phyloP scores from a whole-genome alignment of 768 basidiomycete genomes.

The Trametes gibbosa region DNA sequence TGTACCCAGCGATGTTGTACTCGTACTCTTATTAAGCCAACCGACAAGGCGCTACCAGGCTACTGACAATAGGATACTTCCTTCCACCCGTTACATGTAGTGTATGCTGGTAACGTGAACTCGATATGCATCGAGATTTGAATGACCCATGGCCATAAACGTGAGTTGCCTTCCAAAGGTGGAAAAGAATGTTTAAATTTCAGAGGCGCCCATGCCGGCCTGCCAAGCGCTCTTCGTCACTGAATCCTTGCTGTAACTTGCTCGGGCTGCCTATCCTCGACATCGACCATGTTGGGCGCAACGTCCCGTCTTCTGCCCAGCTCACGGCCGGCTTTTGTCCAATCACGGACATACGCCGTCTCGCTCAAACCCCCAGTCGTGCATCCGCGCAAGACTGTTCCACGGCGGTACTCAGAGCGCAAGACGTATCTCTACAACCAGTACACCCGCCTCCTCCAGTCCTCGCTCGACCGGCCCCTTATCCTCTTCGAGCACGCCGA shows the following conservation, averaged over 20 bases:
- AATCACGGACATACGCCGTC: constrained; percentile 16
- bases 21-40: neutral
- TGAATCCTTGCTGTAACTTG: neutral
- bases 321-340: constrained; percentile 7
- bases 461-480: constrained; percentile 55
- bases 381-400: constrained; percentile 50
- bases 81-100: too few species aligned
- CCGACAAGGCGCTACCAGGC: neutral
- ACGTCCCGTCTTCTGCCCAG: constrained; percentile 9
- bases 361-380: constrained; percentile 35
- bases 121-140: too few species aligned
- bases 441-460: constrained; percentile 69
- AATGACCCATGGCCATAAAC: too few species aligned
- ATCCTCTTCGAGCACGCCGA: constrained; percentile 79
- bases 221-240: too few species aligned
- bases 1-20: constrained; percentile 3
- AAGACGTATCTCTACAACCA: constrained; percentile 81
- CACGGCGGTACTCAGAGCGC: constrained; percentile 73
- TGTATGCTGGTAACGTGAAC: too few species aligned
- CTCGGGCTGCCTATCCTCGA: neutral
- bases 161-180: too few species aligned
- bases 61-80: too few species aligned
- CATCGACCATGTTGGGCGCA: constrained; percentile 18
- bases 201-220: neutral
- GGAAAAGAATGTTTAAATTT: constrained; percentile 3